A percentile compares a stretch with the other conserved stretches of the same genome.
phyloP scores from a whole-genome alignment of 2,329 filamentous ascomycete genomes.

The Neocucurbitaria cava region DNA sequence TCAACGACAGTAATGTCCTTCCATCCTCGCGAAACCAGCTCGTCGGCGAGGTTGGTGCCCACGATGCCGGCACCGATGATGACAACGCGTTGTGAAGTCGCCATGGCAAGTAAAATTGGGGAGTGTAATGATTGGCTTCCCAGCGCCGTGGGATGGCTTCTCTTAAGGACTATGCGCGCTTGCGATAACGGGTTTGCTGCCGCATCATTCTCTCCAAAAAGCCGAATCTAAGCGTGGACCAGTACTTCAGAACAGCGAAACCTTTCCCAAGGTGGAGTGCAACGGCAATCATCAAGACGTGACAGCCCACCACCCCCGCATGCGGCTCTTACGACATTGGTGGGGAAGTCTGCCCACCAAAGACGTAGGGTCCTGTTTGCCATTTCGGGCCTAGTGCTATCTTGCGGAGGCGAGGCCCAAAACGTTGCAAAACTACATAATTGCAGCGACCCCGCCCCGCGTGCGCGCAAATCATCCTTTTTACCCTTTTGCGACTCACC shows the following conservation, averaged over 20 bases:
- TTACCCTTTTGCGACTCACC: neutral
- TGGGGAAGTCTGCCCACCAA: conserved; percentile 31
- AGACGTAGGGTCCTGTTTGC: conserved; percentile 37
- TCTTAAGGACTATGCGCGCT: conserved; percentile 22
- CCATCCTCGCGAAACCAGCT: conserved; percentile 69
- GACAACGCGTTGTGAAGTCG: conserved; percentile 50
- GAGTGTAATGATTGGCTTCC: conserved; percentile 4
- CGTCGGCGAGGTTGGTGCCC: conserved; percentile 68
- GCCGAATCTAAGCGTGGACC: conserved; percentile 35
- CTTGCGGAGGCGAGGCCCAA: conserved; percentile 8
- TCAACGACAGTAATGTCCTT: conserved; percentile 69
- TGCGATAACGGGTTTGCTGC: conserved; percentile 31
- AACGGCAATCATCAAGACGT: conserved; percentile 15
- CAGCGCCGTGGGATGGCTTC: conserved; percentile 2
- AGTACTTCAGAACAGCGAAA: conserved; percentile 29
- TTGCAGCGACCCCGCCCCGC: conserved; percentile 33
- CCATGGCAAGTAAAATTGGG: conserved; percentile 21
- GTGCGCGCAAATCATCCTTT: conserved; percentile 14
- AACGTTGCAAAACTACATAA: conserved; percentile 25
- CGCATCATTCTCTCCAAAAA: conserved; percentile 14
- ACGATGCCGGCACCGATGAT: conserved; percentile 67
- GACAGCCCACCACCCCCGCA: conserved; percentile 29
- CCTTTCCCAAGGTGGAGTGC: conserved; percentile 23
- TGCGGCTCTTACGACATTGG: conserved; percentile 34
- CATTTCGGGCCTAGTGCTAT: conserved; percentile 28